Base-by-base conservation (phyloP, 2,329 filamentous ascomycete species). In the Scytalidium lignicola region DNA sequence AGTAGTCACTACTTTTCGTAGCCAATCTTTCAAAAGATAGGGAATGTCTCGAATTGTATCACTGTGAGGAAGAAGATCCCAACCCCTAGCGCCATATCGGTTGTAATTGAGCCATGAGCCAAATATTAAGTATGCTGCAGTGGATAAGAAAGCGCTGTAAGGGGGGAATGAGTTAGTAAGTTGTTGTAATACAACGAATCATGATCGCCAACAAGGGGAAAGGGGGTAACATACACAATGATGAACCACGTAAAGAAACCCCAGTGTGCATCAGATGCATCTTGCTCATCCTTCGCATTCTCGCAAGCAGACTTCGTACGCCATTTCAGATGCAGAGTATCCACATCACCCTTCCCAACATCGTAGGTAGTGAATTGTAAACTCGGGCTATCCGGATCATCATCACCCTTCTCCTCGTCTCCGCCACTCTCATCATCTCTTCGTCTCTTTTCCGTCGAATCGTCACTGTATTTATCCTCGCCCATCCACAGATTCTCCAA, bases 61-160 rank as follows among this genome's bases (percentile, higher is more conserved):
- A 56, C 88, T 88, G 65, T 97, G 92, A 13, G 93, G 93, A 17
- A 97, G 75, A 17, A 96, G 78, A 62, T 97, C 93, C 91, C 91
- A 97, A 50, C 93, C 93, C 41, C 92, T 80, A 46, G 92, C 91
- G 43, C 92, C 92, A 69, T 96, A 96, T 54, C 91, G 88, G 73
- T 90, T 96, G 78, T 97, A 97, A 75, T 97, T 97, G 67, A 97
- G 83, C 93, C 93, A 99, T 18, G 91, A 95, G 56, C 92, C 91
- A 64, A 97, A 97, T 67, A 97, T 96, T 57, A 99, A 84, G 71
- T 97, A 99, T 20, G 91, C 74, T 2, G 93, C 90, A 39, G 83
- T 86, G 42, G 81, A 81, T 54, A 97, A 78, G 79, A 99, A 99
- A 51, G 86, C 72, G 58, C 91, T 96, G 57, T n/a, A 19, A 28